Percentiles rank a stretch among this genome's conserved stretches.
These are phyloP conservation scores for Phycomyces blakesleeanus DNA, from an alignment of 192 early-diverging fungal species.

Conservation along the genomic window DNA sequence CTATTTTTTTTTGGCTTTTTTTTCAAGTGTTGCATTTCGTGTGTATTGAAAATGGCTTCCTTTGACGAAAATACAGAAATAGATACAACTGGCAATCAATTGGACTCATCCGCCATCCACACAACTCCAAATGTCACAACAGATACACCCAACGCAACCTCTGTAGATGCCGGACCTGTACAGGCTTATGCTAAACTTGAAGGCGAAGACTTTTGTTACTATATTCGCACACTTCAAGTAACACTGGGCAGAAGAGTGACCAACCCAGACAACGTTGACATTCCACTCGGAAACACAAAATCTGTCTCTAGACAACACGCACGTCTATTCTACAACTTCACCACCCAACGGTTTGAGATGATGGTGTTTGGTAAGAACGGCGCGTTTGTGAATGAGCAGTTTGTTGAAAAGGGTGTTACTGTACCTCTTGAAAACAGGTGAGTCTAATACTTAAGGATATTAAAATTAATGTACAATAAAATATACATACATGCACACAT, in stretches of 20 bases:
- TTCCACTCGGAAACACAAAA: conserved; percentile 81
- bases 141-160: conserved; percentile 7
- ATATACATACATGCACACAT: too few species aligned
- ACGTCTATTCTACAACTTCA: conserved; percentile 81
- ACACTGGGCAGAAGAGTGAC: conserved; percentile 70
- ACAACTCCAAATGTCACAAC: neutral
- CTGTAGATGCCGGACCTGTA: conserved; percentile 51
- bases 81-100: neutral
- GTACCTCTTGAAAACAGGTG: conserved; percentile 64
- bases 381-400: conserved; percentile 79
- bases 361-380: conserved; percentile 88
- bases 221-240: conserved; percentile 76
- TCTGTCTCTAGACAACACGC: conserved; percentile 85
- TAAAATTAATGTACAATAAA: neutral
- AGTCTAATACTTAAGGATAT: neutral
- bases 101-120: neutral
- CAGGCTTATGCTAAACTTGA: conserved; percentile 90
- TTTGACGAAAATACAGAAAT: neutral
- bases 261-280: conserved; percentile 69
- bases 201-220: conserved; percentile 80
- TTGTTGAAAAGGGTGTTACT: conserved; percentile 62
- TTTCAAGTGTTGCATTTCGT: neutral
- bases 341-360: conserved; percentile 77
- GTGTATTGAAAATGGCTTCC: neutral
- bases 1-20: too few species aligned